phyloP scores from a whole-genome alignment of 805 yeast species.

The Teunomyces gatunensis region DNA sequence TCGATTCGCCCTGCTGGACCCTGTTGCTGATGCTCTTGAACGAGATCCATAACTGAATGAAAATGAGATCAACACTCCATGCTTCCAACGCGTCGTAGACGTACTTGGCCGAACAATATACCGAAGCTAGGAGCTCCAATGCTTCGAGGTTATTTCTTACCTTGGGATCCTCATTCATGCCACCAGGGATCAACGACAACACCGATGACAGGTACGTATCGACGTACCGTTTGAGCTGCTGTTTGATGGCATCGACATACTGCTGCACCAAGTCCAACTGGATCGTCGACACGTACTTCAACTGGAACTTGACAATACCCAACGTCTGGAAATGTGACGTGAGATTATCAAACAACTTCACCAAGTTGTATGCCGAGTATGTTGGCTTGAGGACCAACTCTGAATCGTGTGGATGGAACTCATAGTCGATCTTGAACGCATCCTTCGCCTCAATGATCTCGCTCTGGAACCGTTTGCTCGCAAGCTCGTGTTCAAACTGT shows the following conservation, averaged over 20 bases:
- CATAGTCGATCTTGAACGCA: conserved; percentile 60
- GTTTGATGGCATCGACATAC: conserved; percentile 36
- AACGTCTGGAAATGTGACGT: conserved; percentile 54
- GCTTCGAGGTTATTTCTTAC: conserved; percentile 21
- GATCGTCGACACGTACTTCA: conserved; percentile 54
- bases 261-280: conserved; percentile 56
- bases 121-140: conserved; percentile 26
- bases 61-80: conserved; percentile 40
- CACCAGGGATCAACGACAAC: conserved; percentile 35
- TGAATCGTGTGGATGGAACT: conserved; percentile 25
- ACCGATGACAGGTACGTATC: conserved; percentile 32
- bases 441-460: conserved; percentile 48
- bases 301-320: conserved; percentile 48
- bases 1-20: conserved; percentile 18
- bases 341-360: conserved; percentile 55
- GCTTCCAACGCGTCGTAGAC: conserved; percentile 26
- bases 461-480: conserved; percentile 45
- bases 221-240: conserved; percentile 42
- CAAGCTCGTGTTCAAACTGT: conserved; percentile 49
- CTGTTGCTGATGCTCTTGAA: conserved; percentile 20
- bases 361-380: conserved; percentile 55
- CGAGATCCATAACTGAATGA: conserved; percentile 39
- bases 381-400: conserved; percentile 46
- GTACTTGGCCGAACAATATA: conserved; percentile 36
- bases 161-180: conserved; percentile 25